Evolutionary conservation across 2,329 filamentous ascomycete species (phyloP), one percentile per base, ranked within the genome.

Genomic region (Diaporthe sp.): DNA sequence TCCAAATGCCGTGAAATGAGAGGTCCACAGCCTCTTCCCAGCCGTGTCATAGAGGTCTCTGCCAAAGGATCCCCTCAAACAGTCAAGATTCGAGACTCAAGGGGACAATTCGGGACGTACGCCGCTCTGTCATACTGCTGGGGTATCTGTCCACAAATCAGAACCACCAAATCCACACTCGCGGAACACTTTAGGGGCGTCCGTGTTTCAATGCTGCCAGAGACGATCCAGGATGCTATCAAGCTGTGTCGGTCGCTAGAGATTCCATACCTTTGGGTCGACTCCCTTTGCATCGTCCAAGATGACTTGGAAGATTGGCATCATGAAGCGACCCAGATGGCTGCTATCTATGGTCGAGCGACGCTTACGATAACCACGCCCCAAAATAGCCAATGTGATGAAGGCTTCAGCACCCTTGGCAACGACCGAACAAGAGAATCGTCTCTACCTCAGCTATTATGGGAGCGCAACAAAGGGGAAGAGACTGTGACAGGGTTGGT

Each of bases 361-460:
- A 27, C 59, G 9, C 39, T 63, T 17, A 63, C 59, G 19, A 63
- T 63, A 63, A 8, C 59, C 1, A 47, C 59, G 25, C 59, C 59
- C 0, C 0, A 63, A 0, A 63, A 63, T 13, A 63, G 15, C 25
- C 39, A n/a, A 4, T 63, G 59, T 10, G 59, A 47, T 5, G 15
- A 63, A 17, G 15, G 25, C 2, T 32, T 63, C 17, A 63, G 3
- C 8, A 6, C 5, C 3, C 5, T 27, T 15, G 1, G 32, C 1
- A 3, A 8, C 1, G 15, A 5, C n/a, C n/a, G 3, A 0, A 32
- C 5, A 8, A 47, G 37, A 44, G 1, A 17, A 7, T 4, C 1
- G 32, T 13, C 3, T 22, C 15, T 44, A 19, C 59, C 59, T n/a
- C 2, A n/a, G 17, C 1, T 63, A 32, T 13, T 3, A 47, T 63